These are phyloP conservation scores for Juglanconis oblonga DNA, from an alignment of 2,329 filamentous ascomycete genomes.

Conservation along the genomic window DNA sequence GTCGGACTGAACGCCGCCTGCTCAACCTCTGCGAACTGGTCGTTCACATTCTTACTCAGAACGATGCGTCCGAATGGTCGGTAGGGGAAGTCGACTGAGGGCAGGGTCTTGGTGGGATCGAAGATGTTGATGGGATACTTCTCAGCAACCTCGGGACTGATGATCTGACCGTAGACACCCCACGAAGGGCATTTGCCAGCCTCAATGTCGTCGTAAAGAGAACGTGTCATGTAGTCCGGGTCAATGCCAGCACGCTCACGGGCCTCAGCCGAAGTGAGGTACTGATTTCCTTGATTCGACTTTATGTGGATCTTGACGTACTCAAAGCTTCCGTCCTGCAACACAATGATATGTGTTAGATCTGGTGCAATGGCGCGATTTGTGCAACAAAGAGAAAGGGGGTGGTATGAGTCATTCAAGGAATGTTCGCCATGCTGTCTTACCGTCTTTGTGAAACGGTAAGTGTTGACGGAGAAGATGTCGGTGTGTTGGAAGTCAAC, in stretches of 20 bases:
- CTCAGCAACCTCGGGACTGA: constrained; percentile 49
- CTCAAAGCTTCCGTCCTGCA: constrained; percentile 16
- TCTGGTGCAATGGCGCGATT: neutral
- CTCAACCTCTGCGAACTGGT: constrained; percentile 43
- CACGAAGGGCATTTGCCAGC: constrained; percentile 44
- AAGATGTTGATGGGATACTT: constrained; percentile 48
- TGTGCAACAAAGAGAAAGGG: neutral
- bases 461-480: constrained; percentile 47
- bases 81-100: constrained; percentile 46
- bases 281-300: constrained; percentile 9
- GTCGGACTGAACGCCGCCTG: constrained; percentile 57
- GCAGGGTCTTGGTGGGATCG: constrained; percentile 56
- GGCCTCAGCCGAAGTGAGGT: constrained; percentile 1
- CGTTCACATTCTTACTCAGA: constrained; percentile 44
- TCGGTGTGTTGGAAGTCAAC: constrained; percentile 43
- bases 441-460: constrained; percentile 37
- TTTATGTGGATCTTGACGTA: constrained; percentile 20
- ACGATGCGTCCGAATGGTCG: constrained; percentile 47
- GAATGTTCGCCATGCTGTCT: constrained; percentile 14
- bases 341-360: neutral
- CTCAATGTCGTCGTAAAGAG: constrained; percentile 46
- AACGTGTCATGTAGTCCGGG: constrained; percentile 49
- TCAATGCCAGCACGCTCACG: constrained; percentile 8
- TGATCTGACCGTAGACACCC: constrained; percentile 53
- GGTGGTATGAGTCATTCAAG: neutral